Conservation (phyloP, 768 basidiomycete genomes). For the Lactifluus subvellereus region DNA sequence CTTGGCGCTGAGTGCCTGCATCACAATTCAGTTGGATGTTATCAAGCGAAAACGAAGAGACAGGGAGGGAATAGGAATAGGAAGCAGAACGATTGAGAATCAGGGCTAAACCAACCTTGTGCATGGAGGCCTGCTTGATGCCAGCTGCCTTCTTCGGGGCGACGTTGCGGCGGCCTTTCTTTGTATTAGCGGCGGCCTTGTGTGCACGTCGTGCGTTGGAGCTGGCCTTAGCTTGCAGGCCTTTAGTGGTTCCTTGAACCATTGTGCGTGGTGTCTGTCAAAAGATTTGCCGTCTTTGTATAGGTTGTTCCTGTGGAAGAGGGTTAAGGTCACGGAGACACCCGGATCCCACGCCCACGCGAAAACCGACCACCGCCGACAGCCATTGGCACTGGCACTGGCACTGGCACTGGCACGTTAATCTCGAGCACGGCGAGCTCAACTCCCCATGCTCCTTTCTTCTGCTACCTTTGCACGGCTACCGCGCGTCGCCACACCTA, state of each 20-base stretch:
- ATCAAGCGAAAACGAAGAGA: not conserved
- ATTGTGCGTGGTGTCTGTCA: constrained; percentile 34
- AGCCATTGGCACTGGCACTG: too few relatives aligned
- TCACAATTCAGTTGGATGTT: constrained; percentile 2
- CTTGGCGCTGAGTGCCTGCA: constrained; percentile 77
- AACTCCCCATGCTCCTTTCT: constrained; percentile 38
- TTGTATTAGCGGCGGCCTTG: constrained; percentile 63
- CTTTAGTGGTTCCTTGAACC: constrained; percentile 86
- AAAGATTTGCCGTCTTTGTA: not conserved
- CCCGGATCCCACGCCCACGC: not conserved
- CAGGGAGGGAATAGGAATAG: not conserved
- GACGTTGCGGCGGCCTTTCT: constrained; percentile 73
- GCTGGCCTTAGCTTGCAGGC: constrained; percentile 47
- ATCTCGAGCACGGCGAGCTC: not conserved
- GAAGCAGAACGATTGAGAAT: not conserved
- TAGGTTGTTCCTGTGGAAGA: too few relatives aligned
- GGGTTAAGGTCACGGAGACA: constrained; percentile 22
- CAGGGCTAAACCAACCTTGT: constrained; percentile 42
- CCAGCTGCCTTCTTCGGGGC: constrained; percentile 75
- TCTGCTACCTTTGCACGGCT: constrained; percentile 22
- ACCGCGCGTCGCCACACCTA: constrained; percentile 11
- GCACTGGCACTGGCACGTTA: too few relatives aligned
- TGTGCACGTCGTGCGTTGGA: constrained; percentile 51
- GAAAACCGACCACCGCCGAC: not conserved
- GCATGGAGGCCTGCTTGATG: constrained; percentile 70